A percentile compares a stretch with the other conserved stretches of the same genome.
phyloP scores from a whole-genome alignment of 2,329 filamentous ascomycete genomes.

The Clonostachys solani region DNA sequence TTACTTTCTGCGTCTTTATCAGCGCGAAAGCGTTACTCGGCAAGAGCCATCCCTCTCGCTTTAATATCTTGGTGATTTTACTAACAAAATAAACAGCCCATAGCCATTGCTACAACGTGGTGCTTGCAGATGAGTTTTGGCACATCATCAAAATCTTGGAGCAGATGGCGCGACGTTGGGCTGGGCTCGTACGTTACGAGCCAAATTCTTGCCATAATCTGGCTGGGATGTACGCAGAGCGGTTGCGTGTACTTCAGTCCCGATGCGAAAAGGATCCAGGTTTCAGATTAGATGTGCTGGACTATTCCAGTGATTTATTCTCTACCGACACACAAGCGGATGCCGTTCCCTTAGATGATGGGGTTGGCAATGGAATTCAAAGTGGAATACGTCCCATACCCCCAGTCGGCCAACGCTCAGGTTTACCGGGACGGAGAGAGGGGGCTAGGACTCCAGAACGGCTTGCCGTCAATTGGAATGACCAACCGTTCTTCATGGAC shows the following conservation, averaged over 20 bases:
- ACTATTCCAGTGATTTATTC: constrained; percentile 6
- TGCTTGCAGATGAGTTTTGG: constrained; percentile 12
- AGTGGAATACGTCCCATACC: no score
- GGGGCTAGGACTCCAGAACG: not conserved
- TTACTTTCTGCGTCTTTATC: constrained; percentile 36
- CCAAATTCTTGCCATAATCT: constrained; percentile 5
- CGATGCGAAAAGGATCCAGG: constrained; percentile 5
- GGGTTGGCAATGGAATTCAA: no score
- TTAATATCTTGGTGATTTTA: not conserved
- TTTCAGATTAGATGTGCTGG: constrained; percentile 8
- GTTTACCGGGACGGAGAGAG: no score
- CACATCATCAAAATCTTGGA: constrained; percentile 11
- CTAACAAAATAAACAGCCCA: constrained; percentile 11
- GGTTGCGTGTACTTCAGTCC: constrained; percentile 7
- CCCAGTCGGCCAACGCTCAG: no score
- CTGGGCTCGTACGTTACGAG: constrained; percentile 1
- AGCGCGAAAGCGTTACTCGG: constrained; percentile 28
- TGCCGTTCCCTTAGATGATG: not conserved
- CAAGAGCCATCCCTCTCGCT: not conserved
- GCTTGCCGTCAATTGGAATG: not conserved
- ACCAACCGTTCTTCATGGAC: not conserved
- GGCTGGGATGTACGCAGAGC: constrained; percentile 10
- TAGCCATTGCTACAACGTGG: constrained; percentile 14
- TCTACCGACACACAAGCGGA: not conserved
- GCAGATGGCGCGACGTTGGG: constrained; percentile 11